These are phyloP conservation scores for Aspergillus mulundensis DNA, from an alignment of 495 filamentous ascomycete species.

Conservation along the genomic window DNA sequence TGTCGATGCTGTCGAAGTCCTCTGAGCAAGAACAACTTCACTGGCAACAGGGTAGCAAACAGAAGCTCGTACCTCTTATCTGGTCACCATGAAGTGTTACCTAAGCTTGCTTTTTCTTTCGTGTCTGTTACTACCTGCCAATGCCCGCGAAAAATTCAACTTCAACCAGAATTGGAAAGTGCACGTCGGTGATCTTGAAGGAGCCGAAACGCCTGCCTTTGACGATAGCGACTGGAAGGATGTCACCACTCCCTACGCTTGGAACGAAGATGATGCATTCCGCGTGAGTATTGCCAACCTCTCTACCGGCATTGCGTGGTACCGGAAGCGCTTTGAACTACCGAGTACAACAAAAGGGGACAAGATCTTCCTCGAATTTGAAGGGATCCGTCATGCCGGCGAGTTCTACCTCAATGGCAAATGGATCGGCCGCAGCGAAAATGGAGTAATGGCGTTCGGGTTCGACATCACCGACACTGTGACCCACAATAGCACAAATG, in stretches of 20 bases:
- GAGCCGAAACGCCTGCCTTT: not conserved
- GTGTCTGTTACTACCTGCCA: not conserved
- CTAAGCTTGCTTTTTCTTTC: not conserved
- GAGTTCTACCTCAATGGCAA: slow-evolving; percentile 9
- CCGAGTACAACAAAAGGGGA: not conserved
- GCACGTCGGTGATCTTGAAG: not conserved
- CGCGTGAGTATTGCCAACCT: slow-evolving; percentile 3
- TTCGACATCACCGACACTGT: not conserved
- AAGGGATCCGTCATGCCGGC: slow-evolving; percentile 4
- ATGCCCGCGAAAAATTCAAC: not conserved
- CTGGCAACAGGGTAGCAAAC: no score
- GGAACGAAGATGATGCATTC: slow-evolving; percentile 11
- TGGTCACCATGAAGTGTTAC: not conserved
- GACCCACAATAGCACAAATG: not conserved
- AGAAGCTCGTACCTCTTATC: not conserved
- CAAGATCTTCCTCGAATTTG: slow-evolving; percentile 10
- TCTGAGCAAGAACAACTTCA: no score
- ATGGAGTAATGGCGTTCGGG: slow-evolving; percentile 6
- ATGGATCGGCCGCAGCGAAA: slow-evolving; percentile 11
- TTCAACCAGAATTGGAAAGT: slow-evolving; percentile 2
- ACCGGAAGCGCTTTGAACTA: slow-evolving; percentile 3
- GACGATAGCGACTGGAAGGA: slow-evolving; percentile 4
- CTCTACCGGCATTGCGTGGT: slow-evolving; percentile 10
- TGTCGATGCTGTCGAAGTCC: no score
- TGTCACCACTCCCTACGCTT: slow-evolving; percentile 7